phyloP scores from a whole-genome alignment of 1,139 yeast genomes.

The Cylindricascospora bacillispora region DNA sequence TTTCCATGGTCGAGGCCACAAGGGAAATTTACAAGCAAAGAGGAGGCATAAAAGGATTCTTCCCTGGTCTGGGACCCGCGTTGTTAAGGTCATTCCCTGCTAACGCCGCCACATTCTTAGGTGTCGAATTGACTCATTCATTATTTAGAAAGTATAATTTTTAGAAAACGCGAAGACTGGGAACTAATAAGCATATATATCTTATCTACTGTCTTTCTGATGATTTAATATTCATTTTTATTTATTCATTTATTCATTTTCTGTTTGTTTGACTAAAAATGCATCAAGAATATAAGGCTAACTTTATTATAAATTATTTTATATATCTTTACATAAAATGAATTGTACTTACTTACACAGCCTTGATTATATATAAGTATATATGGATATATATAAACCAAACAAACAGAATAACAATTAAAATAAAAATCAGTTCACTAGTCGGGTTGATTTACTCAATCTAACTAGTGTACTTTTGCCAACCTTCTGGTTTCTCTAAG shows the following conservation, averaged over 20 bases:
- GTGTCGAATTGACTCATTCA: slow-evolving; percentile 79
- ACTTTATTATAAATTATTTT: neutral
- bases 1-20: slow-evolving; percentile 57
- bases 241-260: neutral
- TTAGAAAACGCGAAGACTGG: slow-evolving; percentile 2
- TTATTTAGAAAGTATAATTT: slow-evolving; percentile 35
- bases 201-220: neutral
- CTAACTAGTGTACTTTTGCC: slow-evolving; percentile 43
- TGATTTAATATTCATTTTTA: neutral
- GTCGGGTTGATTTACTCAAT: neutral
- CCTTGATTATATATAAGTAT: neutral
- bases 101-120: slow-evolving; percentile 93
- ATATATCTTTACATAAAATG: neutral
- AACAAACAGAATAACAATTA: neutral
- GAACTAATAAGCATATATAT: neutral
- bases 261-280: neutral
- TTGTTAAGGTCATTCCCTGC: slow-evolving; percentile 93
- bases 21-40: slow-evolving; percentile 42
- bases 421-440: no score
- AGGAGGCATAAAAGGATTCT: slow-evolving; percentile 84
- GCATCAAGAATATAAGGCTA: neutral
- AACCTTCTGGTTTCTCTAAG: slow-evolving; percentile 57
- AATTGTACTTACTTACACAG: neutral
- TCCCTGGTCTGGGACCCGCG: slow-evolving; percentile 97
- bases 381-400: neutral